phyloP scores from a whole-genome alignment of 2,329 filamentous ascomycete species.

The Harringtonia lauricola region DNA sequence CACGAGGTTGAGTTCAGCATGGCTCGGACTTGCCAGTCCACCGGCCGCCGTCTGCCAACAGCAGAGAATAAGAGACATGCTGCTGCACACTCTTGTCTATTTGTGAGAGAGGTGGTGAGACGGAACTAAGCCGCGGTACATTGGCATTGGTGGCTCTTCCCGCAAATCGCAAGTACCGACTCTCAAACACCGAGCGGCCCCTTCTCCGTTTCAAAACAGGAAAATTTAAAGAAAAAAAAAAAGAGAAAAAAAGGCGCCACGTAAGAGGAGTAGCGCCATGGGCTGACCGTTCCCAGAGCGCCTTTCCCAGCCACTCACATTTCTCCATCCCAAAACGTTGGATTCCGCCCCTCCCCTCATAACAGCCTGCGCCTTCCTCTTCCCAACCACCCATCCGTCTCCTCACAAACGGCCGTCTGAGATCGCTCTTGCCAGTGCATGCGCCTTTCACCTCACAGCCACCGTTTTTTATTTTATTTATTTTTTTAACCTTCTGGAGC shows the following conservation, averaged over 20 bases:
- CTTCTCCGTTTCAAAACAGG: neutral
- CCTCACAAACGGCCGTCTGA: slow-evolving; percentile 1
- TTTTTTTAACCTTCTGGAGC: neutral
- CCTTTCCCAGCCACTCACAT: slow-evolving; percentile 6
- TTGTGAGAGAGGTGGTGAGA: too few species aligned
- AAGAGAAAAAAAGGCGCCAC: neutral
- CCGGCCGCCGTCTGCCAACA: too few species aligned
- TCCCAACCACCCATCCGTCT: neutral
- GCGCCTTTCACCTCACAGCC: too few species aligned
- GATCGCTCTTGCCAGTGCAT: neutral
- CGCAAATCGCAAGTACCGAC: too few species aligned
- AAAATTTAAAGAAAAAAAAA: neutral
- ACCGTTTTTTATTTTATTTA: too few species aligned
- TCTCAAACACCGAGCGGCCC: neutral
- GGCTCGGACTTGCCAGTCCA: too few species aligned
- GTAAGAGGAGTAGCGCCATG: neutral
- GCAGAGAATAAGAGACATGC: too few species aligned
- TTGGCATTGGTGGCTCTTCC: too few species aligned
- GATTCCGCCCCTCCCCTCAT: neutral
- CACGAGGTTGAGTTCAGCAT: too few species aligned
- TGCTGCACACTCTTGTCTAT: too few species aligned
- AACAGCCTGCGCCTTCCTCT: neutral
- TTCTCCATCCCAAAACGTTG: slow-evolving; percentile 1
- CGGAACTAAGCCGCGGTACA: too few species aligned
- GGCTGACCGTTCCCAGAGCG: neutral